Evolutionary conservation across 2,329 filamentous ascomycete species (phyloP), one percentile per base, ranked within the genome.

Genomic region (Calonectria pteridis): DNA sequence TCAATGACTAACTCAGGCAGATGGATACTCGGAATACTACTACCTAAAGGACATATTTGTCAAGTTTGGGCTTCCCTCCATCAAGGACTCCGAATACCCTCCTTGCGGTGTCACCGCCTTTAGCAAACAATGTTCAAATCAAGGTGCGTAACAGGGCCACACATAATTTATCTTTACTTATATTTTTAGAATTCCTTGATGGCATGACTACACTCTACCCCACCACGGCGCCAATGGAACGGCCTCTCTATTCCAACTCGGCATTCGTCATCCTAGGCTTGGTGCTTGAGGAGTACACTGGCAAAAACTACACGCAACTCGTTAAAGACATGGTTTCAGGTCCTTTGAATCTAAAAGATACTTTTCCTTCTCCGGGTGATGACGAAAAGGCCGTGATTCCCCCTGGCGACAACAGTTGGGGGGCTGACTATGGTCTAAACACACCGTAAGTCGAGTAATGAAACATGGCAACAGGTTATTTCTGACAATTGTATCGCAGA

Each of bases 241-340:
- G 81, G 3, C 85, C 86, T 0, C 80, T 83, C 0, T 87, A 87
- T 73, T 87, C 86, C 6, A 86, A 84, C 67, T 75, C 86, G 20
- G 84, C 84, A 0, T 87, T 85, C 70, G 81, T 80, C 18, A 62
- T 87, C 9, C 79, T 86, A 33, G 78, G 80, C 6, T 78, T 85
- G 62, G 84, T 82, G 0, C 73, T 87, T 0, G 80, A 84, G 28
- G 63, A 78, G 1, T 76, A 72, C 23, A 84, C 81, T 0, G 79
- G 79, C 0, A 83, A 82, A 71, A 81, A 73, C 53, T 84, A 82
- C 67, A 76, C 80, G 0, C 58, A 80, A 2, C 73, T 82, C 20
- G 37, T 84, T 0, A n/a, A 77, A 3, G 77, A 81, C 0, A 49
- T 77, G 13, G 23, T 82, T 2, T 66, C 79, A 1, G 18, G 20